phyloP scores from a whole-genome alignment of 257 asterid species.

The Paulownia fortunei region DNA sequence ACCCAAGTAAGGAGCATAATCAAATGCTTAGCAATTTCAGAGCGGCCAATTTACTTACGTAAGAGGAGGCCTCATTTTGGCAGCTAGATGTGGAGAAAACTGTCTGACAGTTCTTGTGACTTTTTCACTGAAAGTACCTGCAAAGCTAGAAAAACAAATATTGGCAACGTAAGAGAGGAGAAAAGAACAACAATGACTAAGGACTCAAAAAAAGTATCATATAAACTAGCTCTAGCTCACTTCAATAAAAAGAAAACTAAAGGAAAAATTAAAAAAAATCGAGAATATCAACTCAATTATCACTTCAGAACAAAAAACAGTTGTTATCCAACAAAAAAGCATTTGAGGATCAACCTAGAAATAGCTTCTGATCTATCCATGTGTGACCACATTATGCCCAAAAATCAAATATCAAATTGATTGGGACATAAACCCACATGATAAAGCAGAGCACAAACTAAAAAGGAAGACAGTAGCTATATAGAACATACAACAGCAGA shows the following conservation, averaged over 20 bases:
- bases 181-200: background rate
- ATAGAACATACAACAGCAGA: background rate
- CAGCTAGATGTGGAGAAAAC: constrained; percentile 96
- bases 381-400: too few relatives aligned
- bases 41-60: constrained; percentile 56
- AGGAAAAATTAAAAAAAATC: background rate
- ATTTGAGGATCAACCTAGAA: too few relatives aligned
- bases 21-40: constrained; percentile 12
- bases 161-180: constrained; percentile 36
- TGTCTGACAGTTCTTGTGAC: constrained; percentile 87
- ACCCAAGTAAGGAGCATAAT: constrained; percentile 29
- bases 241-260: background rate
- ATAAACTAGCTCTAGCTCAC: too few relatives aligned
- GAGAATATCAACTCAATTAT: background rate
- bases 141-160: constrained; percentile 69
- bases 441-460: background rate
- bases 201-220: too few relatives aligned
- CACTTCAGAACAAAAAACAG: background rate
- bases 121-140: constrained; percentile 93
- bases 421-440: background rate
- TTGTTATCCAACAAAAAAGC: too few relatives aligned
- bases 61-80: constrained; percentile 97
- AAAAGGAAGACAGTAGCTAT: background rate
- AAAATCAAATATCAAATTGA: too few relatives aligned
- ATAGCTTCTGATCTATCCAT: too few relatives aligned